Percentiles rank a stretch among this genome's conserved stretches.
Evolutionary conservation across 768 basidiomycete species (phyloP).

Genomic region (Tephrocybe sp.): DNA sequence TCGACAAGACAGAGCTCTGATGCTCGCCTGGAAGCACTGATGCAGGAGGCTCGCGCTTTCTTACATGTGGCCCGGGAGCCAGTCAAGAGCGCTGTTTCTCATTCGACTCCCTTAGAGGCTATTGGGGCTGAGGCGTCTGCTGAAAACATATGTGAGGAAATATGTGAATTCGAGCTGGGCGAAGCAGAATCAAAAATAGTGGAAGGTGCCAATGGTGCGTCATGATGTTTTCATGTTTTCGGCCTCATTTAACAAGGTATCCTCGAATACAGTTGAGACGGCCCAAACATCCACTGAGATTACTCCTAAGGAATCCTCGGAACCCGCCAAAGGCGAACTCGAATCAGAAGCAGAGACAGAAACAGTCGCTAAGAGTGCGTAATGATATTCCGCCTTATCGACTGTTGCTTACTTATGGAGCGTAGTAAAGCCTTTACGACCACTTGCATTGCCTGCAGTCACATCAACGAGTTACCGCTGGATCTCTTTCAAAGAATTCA

Average conservation of each 20-base stretch:
- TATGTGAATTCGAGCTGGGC: not conserved
- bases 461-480: slow-evolving; percentile 10
- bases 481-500: slow-evolving; percentile 28
- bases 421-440: not conserved
- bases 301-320: not conserved
- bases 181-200: not conserved
- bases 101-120: not conserved
- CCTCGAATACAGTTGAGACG: too few relatives aligned
- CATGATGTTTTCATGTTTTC: too few relatives aligned
- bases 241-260: too few relatives aligned
- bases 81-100: not conserved
- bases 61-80: not conserved
- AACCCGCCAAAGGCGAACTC: not conserved
- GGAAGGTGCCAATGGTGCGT: too few relatives aligned
- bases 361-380: not conserved
- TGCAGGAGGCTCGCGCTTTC: not conserved
- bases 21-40: not conserved
- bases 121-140: too few relatives aligned
- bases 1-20: too few relatives aligned
- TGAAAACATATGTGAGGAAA: not conserved
- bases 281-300: too few relatives aligned
- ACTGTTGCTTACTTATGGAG: not conserved
- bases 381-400: not conserved
- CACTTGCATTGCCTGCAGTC: slow-evolving; percentile 19
- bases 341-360: not conserved